Percentiles rank a stretch among this genome's conserved stretches.
These are phyloP conservation scores for Gloeopeniophorella convolvens DNA, from an alignment of 768 basidiomycete genomes.

Conservation along the genomic window DNA sequence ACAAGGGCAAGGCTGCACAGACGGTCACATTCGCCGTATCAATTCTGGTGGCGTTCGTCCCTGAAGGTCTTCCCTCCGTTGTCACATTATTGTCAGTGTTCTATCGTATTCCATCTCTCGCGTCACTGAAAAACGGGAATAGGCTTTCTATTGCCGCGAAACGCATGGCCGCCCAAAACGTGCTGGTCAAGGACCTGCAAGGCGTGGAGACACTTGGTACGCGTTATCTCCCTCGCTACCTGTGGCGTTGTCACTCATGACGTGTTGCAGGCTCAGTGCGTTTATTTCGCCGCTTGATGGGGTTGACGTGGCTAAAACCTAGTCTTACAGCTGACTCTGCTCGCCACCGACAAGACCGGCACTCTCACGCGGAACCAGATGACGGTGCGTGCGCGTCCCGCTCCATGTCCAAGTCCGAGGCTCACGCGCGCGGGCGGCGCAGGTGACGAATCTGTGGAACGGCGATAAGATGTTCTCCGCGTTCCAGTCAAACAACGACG, in stretches of 20 bases:
- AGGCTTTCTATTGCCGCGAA: conserved; percentile 61
- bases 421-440: neutral
- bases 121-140: neutral
- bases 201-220: conserved; percentile 63
- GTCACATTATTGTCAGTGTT: conserved; percentile 47
- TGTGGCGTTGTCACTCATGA: conserved; percentile 14
- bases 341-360: conserved; percentile 70
- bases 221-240: neutral
- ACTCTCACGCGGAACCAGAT: conserved; percentile 68
- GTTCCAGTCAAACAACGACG: conserved; percentile 65
- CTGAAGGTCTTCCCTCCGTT: conserved; percentile 59
- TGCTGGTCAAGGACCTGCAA: conserved; percentile 68
- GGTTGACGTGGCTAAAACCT: conserved; percentile 15
- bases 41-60: conserved; percentile 54
- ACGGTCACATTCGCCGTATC: conserved; percentile 61
- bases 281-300: neutral
- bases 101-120: neutral
- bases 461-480: conserved; percentile 55
- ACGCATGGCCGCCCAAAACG: conserved; percentile 64
- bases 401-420: neutral
- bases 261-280: conserved; percentile 16
- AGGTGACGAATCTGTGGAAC: conserved; percentile 65
- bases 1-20: conserved; percentile 51
- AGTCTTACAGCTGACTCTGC: conserved; percentile 43
- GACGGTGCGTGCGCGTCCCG: conserved; percentile 35